A percentile compares a stretch with the other conserved stretches of the same genome.
These are phyloP conservation scores for Aspergillus novoparasiticus DNA, from an alignment of 2,329 filamentous ascomycete genomes.

Conservation along the genomic window DNA sequence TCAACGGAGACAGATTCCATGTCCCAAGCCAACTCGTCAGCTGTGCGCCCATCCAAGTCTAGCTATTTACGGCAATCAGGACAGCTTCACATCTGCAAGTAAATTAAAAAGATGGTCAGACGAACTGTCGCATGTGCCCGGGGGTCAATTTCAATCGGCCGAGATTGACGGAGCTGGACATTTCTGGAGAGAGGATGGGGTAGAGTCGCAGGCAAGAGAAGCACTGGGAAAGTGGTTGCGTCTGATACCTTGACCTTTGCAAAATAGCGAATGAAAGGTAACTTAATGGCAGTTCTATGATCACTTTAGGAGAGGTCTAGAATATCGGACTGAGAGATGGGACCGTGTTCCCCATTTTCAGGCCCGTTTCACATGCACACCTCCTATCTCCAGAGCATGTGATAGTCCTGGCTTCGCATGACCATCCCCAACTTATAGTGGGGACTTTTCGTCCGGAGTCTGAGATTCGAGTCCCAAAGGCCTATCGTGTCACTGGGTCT, in stretches of 20 bases:
- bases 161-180: constrained; percentile 61
- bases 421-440: not conserved
- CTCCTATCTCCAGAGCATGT: not conserved
- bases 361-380: not conserved
- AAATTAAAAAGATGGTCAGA: constrained; percentile 69
- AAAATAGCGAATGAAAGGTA: not conserved
- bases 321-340: not conserved
- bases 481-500: not conserved
- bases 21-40: constrained; percentile 58
- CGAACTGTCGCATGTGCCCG: constrained; percentile 49
- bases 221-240: constrained; percentile 46
- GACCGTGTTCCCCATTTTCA: not conserved
- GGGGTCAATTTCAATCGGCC: constrained; percentile 51
- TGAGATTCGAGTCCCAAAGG: not conserved
- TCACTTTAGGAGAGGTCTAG: not conserved
- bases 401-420: not conserved
- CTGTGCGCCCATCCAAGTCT: constrained; percentile 61
- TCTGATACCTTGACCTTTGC: constrained; percentile 16
- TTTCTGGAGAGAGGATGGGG: constrained; percentile 64
- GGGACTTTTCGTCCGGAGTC: not conserved
- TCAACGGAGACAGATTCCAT: constrained; percentile 31
- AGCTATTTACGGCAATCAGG: constrained; percentile 72
- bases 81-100: constrained; percentile 69
- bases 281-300: not conserved
- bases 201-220: constrained; percentile 43